phyloP scores from a whole-genome alignment of 345 rosid species.

The Eucalyptus tenuipes region DNA sequence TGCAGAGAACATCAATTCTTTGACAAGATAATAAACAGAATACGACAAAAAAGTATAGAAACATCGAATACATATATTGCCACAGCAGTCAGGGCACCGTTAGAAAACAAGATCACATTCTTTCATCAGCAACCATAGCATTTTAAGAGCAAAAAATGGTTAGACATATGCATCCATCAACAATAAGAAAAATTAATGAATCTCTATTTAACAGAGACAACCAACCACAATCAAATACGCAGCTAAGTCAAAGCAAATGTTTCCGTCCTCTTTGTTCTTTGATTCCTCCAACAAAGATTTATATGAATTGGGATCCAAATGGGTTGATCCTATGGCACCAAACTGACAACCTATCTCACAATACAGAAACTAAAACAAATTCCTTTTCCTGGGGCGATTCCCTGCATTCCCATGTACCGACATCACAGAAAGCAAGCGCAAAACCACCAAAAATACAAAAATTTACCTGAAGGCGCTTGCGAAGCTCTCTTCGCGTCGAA shows the following conservation, averaged over 20 bases:
- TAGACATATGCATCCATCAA: background rate
- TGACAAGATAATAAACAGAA: background rate
- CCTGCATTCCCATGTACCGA: background rate
- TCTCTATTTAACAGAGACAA: background rate
- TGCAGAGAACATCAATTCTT: constrained; percentile 4
- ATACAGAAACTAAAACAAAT: background rate
- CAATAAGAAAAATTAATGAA: background rate
- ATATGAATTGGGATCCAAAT: background rate
- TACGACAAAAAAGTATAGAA: background rate
- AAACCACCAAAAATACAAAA: background rate
- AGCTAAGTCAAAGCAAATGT: background rate
- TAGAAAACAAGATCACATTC: background rate
- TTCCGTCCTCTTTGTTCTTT: background rate
- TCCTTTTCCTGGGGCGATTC: background rate
- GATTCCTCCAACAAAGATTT: background rate
- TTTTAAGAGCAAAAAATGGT: background rate
- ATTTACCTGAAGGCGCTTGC: constrained; percentile 2
- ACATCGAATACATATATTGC: background rate
- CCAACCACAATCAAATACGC: background rate
- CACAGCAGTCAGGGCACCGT: background rate
- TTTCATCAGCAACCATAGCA: background rate
- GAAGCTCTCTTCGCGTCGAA: constrained; percentile 15
- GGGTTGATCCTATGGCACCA: background rate
- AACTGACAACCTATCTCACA: background rate
- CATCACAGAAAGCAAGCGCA: background rate